Evolutionary conservation across 2,329 filamentous ascomycete species (phyloP).

Genomic region (Aureobasidium musti): DNA sequence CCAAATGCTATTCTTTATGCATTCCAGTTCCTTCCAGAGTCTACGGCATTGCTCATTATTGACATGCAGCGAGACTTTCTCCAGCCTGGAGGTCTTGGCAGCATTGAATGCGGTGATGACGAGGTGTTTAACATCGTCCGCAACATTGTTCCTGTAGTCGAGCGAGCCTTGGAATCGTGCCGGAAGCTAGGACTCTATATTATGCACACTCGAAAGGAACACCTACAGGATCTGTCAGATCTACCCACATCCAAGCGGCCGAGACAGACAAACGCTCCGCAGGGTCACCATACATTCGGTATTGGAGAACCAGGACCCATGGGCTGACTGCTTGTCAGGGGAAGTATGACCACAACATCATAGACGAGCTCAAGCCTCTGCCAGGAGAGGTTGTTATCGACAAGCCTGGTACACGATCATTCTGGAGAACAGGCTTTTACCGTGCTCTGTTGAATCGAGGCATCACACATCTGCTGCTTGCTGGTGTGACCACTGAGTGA

Average conservation of each 20-base stretch:
- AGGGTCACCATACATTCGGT: constrained; percentile 49
- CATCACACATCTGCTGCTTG: constrained; percentile 60
- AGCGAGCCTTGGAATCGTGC: constrained; percentile 47
- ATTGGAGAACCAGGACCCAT: constrained; percentile 58
- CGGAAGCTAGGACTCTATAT: constrained; percentile 49
- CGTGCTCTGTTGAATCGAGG: constrained; percentile 56
- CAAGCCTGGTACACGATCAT: constrained; percentile 61
- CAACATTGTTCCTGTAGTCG: constrained; percentile 36
- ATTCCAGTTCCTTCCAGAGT: constrained; percentile 51
- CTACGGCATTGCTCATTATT: constrained; percentile 54
- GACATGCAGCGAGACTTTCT: constrained; percentile 58
- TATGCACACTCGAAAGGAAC: constrained; percentile 55
- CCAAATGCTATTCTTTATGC: constrained; percentile 41
- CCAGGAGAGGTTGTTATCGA: constrained; percentile 59
- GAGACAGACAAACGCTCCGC: constrained; percentile 52
- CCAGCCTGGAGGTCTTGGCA: constrained; percentile 54
- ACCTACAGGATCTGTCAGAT: constrained; percentile 56
- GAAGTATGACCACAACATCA: constrained; percentile 59
- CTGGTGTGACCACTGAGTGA: constrained; percentile 59
- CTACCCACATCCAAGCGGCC: constrained; percentile 55
- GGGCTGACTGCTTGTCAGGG: constrained; percentile 55
- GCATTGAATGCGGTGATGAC: constrained; percentile 53
- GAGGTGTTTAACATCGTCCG: too few relatives aligned
- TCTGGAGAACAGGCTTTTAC: constrained; percentile 60
- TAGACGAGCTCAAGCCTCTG: constrained; percentile 55